Conservation (phyloP, 768 basidiomycete species). For the Mycena olivaceomarginata region DNA sequence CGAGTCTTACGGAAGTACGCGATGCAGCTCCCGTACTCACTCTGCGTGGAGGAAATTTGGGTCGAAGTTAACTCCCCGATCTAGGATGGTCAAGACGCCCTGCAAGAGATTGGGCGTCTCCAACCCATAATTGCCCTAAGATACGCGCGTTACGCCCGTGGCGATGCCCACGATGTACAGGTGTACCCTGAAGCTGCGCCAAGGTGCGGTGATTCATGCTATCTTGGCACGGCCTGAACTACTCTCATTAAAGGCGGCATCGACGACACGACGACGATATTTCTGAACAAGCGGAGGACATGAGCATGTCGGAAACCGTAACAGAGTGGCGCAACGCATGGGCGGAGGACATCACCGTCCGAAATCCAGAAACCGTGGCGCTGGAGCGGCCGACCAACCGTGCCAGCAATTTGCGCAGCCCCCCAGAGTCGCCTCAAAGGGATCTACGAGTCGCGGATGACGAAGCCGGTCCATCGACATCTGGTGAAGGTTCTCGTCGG, state of each 20-base stretch:
- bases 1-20: neutral
- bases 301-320: neutral
- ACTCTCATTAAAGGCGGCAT: neutral
- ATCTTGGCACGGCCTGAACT: neutral
- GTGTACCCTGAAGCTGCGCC: neutral
- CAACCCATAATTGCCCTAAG: neutral
- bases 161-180: neutral
- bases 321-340: neutral
- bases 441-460: neutral
- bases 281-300: neutral
- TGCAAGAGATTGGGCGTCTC: slow-evolving; percentile 1
- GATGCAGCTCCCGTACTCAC: neutral
- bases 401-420: no score
- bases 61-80: neutral
- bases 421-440: neutral
- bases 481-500: neutral
- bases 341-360: neutral
- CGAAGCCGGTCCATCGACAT: neutral
- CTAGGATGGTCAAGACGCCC: neutral
- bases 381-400: no score
- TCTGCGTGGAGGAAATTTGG: no score
- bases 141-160: neutral
- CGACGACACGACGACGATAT: neutral
- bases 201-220: neutral
- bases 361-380: no score